Percentiles rank a stretch among this genome's conserved stretches.
These are phyloP conservation scores for Xylaria arbuscula DNA, from an alignment of 2,329 filamentous ascomycete species.

Conservation along the genomic window DNA sequence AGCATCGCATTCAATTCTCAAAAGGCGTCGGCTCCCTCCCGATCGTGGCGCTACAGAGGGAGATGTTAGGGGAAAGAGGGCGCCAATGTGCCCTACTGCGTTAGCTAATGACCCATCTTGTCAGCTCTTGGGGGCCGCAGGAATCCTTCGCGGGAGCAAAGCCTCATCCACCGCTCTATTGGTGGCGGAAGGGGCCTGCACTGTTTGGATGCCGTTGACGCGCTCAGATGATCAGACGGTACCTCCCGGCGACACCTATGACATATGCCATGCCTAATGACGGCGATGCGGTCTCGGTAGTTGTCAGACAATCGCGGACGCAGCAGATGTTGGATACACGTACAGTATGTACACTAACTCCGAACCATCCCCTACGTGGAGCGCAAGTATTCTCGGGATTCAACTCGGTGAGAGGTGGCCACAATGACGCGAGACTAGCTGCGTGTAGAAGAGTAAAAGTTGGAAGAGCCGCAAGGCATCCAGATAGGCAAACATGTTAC, in stretches of 20 bases:
- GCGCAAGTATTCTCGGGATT: neutral
- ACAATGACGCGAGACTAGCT: conserved; percentile 23
- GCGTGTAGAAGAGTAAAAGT: neutral
- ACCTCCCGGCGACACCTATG: neutral
- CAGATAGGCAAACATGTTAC: conserved; percentile 27
- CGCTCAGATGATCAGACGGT: conserved; percentile 4
- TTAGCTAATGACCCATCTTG: conserved; percentile 27
- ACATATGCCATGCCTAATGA: conserved; percentile 11
- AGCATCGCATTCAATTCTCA: neutral
- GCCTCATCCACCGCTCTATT: conserved; percentile 31
- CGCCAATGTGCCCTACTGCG: conserved; percentile 5
- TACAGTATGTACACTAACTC: conserved; percentile 1
- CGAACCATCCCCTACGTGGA: neutral
- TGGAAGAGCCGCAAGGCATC: conserved; percentile 23
- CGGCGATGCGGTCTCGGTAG: neutral
- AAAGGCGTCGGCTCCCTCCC: conserved; percentile 35
- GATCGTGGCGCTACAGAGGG: conserved; percentile 23
- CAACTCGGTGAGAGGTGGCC: conserved; percentile 25
- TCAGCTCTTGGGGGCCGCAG: conserved; percentile 36
- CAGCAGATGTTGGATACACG: conserved; percentile 15
- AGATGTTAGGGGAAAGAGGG: conserved; percentile 2
- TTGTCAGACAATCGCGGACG: conserved; percentile 3
- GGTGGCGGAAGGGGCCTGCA: conserved; percentile 16
- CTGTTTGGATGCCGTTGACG: conserved; percentile 7
- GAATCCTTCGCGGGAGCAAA: conserved; percentile 35